phyloP scores from a whole-genome alignment of 352 stramenopile species.

The Pythium plurisporium region DNA sequence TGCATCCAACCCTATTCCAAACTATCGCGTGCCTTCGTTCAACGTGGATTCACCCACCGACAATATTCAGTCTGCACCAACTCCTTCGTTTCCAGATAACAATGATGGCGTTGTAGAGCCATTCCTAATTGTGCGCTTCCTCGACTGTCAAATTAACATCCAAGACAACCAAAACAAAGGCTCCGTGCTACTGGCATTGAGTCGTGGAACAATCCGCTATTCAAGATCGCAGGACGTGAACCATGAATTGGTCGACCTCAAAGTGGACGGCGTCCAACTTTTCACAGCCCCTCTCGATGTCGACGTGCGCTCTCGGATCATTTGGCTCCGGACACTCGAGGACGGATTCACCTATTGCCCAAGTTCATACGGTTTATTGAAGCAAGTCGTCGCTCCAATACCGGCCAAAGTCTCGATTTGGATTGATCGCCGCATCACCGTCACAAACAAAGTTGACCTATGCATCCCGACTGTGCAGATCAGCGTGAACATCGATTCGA shows the following conservation, averaged over 20 bases:
- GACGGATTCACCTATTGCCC: constrained; percentile 57
- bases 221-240: constrained; percentile 43
- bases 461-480: constrained; percentile 60
- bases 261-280: constrained; percentile 56
- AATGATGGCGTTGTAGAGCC: constrained; percentile 27
- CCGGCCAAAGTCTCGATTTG: constrained; percentile 49
- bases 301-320: constrained; percentile 58
- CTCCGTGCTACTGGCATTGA: constrained; percentile 60
- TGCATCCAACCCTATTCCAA: constrained; percentile 16
- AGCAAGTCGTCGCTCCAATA: constrained; percentile 66
- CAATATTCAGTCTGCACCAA: neutral
- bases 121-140: constrained; percentile 69
- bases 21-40: constrained; percentile 17
- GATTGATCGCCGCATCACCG: constrained; percentile 35
- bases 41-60: neutral
- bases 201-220: constrained; percentile 49
- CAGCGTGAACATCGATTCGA: constrained; percentile 41
- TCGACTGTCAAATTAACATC: constrained; percentile 77
- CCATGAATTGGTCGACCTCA: constrained; percentile 54
- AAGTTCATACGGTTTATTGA: constrained; percentile 52
- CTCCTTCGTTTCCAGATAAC: neutral
- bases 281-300: constrained; percentile 69
- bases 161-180: constrained; percentile 68
- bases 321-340: constrained; percentile 55
- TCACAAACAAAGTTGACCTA: constrained; percentile 45